Conservation (phyloP, 1,284 basidiomycete genomes). For the Cryptococcus sp. region DNA sequence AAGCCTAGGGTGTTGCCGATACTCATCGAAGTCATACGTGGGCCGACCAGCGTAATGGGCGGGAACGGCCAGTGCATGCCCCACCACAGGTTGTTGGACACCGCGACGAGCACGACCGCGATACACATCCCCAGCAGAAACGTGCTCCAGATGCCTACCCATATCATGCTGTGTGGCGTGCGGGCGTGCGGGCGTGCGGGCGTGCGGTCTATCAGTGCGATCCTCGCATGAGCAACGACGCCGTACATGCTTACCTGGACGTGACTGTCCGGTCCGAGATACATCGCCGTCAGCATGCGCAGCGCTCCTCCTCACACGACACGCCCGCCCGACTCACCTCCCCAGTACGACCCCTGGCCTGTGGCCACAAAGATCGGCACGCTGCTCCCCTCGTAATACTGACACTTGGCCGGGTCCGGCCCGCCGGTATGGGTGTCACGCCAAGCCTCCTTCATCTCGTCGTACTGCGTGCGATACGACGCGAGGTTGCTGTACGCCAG, state of each 20-base stretch:
- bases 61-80: conserved; percentile 31
- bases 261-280: neutral
- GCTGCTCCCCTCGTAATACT: conserved; percentile 26
- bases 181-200: neutral
- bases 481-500: conserved; percentile 4
- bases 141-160: conserved; percentile 26
- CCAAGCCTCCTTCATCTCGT: conserved; percentile 12
- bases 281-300: neutral
- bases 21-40: conserved; percentile 27
- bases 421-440: conserved; percentile 13
- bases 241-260: conserved; percentile 6
- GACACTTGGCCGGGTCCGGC: conserved; percentile 19
- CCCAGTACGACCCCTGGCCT: conserved; percentile 3
- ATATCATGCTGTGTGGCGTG: conserved; percentile 18
- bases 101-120: conserved; percentile 25
- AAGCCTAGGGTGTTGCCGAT: conserved; percentile 34
- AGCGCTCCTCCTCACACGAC: neutral
- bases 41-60: conserved; percentile 34
- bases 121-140: conserved; percentile 30
- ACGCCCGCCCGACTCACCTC: conserved; percentile 13
- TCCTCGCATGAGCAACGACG: neutral
- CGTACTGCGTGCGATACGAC: conserved; percentile 21
- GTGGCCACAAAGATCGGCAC: conserved; percentile 22
- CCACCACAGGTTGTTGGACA: conserved; percentile 32
- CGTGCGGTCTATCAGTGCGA: neutral